A percentile compares a stretch with the other conserved stretches of the same genome.
These are phyloP conservation scores for Coemansia sp. DNA, from an alignment of 192 early-diverging fungal species.

Conservation along the genomic window DNA sequence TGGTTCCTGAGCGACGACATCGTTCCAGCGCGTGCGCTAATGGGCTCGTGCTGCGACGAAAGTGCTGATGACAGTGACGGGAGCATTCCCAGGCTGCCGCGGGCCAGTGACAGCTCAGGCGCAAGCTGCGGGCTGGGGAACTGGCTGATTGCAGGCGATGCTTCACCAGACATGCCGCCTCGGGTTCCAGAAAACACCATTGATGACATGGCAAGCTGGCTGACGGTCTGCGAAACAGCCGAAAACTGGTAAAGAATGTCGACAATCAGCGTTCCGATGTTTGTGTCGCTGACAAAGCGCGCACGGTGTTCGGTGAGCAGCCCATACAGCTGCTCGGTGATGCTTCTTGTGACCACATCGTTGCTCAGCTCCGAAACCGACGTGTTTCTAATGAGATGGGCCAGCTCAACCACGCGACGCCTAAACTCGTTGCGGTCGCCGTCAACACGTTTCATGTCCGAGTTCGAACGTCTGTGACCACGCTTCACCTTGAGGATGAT, in stretches of 20 bases:
- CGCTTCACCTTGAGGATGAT: constrained; percentile 57
- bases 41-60: constrained; percentile 20
- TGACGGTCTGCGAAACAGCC: constrained; percentile 52
- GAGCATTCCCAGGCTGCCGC: constrained; percentile 20
- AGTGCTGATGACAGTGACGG: constrained; percentile 44
- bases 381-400: constrained; percentile 36
- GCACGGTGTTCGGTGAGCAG: constrained; percentile 53
- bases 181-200: constrained; percentile 20
- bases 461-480: constrained; percentile 47
- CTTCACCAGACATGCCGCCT: constrained; percentile 40
- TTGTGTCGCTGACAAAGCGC: constrained; percentile 42
- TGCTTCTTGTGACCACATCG: constrained; percentile 31
- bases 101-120: constrained; percentile 30
- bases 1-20: constrained; percentile 1
- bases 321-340: constrained; percentile 52
- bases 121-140: constrained; percentile 51
- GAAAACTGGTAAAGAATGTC: constrained; percentile 56
- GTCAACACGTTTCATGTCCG: constrained; percentile 44
- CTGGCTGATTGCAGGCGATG: constrained; percentile 51
- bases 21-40: constrained; percentile 16
- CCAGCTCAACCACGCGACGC: constrained; percentile 46
- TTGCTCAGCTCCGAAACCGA: constrained; percentile 52
- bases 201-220: constrained; percentile 37
- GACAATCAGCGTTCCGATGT: constrained; percentile 44
- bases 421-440: constrained; percentile 51